A percentile compares a stretch with the other conserved stretches of the same genome.
These are phyloP conservation scores for Orychophragmus violaceus DNA, from an alignment of 345 rosid species.

Conservation along the genomic window DNA sequence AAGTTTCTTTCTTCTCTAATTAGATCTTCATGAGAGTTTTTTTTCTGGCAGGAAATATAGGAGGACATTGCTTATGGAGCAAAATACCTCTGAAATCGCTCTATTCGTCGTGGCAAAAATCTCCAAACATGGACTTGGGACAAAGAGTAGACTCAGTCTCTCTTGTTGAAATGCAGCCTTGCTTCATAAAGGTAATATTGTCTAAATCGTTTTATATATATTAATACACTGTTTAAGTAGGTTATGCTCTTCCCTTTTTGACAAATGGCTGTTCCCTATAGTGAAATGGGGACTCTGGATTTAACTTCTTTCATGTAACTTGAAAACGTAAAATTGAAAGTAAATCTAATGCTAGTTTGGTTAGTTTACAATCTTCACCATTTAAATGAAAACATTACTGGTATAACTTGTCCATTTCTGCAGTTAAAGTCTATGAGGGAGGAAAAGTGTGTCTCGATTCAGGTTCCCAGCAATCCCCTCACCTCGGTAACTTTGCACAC, in stretches of 20 bases:
- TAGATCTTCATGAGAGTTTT: not conserved
- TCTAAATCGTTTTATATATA: not conserved
- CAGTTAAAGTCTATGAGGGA: conserved; percentile 61
- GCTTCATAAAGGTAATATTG: conserved; percentile 70
- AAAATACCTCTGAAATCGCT: conserved; percentile 71
- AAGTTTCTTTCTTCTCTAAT: conserved; percentile 5
- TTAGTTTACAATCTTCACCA: not conserved
- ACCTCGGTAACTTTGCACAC: conserved; percentile 40
- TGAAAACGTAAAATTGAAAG: conserved; percentile 3
- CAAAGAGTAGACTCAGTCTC: conserved; percentile 65
- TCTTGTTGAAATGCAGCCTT: conserved; percentile 65
- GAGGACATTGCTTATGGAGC: conserved; percentile 81
- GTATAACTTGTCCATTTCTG: conserved; percentile 28
- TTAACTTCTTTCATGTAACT: conserved; percentile 1
- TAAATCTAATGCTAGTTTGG: not conserved
- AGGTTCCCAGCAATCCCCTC: conserved; percentile 55
- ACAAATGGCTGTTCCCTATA: not conserved
- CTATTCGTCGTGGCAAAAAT: conserved; percentile 62
- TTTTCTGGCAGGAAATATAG: conserved; percentile 57
- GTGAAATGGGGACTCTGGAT: conserved; percentile 1
- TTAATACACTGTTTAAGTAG: not conserved
- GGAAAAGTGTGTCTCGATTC: conserved; percentile 66
- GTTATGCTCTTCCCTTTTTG: not conserved
- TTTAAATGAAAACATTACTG: not conserved
- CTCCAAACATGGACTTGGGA: conserved; percentile 75